Base-by-base conservation (phyloP, 1,139 yeast genomes). In the Arxiozyma bovina region DNA sequence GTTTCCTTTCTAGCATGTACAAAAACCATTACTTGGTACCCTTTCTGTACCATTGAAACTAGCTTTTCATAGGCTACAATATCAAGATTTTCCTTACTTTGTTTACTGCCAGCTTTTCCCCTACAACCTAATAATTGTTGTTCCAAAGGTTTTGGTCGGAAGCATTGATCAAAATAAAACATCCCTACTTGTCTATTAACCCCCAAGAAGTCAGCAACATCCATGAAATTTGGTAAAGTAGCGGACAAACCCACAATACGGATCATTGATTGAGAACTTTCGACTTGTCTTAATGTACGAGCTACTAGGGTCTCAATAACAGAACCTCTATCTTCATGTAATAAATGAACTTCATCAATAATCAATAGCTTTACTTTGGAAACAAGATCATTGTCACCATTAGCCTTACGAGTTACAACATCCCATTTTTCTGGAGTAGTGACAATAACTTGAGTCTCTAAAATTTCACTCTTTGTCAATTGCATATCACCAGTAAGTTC, bases 401-500 rank as follows among this genome's bases (percentile, higher is more conserved):
- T 76, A 0, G 80, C 76, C 65, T 93, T 93, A 68, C 99, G 79
- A 0, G 99, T 93, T 1, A 93, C 97, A 12, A 93, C 97, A 74
- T 93, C 99, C 99, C 99, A 93, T 71, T 93, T 93, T 69, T 93
- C 99, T 0, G 99, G 99, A 0, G 99, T 93, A 0, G 98, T 93
- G 8, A 93, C 97, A 62, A 93, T 87, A 46, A 93, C 78, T 68
- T 93, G 99, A 0, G 98, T 93, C 1, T 81, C 79, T 65, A 83
- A 71, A 43, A 93, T 89, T 69, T 93, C 98, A 17, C 83, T 80
- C 62, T 84, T 81, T 0, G 96, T 87, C 52, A 94, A 73, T 65
- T 93, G 97, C 95, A 94, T 93, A 72, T 93, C 99, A 65, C 99
- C 99, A 2, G 99, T 93, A 59, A 93, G 75, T 68, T 93, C 99